Evolutionary conservation across 495 filamentous ascomycete species (phyloP), one percentile per base, ranked within the genome.

Genomic region (Penicillium riverlandense): DNA sequence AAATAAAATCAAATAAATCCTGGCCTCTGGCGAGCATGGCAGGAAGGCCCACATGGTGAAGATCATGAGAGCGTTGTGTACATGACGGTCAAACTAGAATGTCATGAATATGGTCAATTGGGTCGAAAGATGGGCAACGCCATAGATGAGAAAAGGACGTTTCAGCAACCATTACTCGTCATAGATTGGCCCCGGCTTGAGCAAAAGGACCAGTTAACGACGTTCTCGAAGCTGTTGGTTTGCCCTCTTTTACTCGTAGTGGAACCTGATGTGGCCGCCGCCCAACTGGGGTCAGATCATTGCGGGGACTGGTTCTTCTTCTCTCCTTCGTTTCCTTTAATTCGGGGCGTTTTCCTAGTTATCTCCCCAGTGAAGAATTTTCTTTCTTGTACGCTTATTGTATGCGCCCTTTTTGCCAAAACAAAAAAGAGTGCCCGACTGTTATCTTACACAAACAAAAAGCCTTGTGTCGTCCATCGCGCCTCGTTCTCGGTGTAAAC

Each of bases 41-140:
- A 35, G 43, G 42, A 35, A 32, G 53, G 43, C 43, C 53, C 49
- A 53, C 53, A 28, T 14, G 28, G 43, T 35, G 49, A 56, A 56
- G 49, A 53, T 49, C 43, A 49, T 52, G 44, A 41, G 46, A 48
- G 49, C 45, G 44, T 41, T 44, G 22, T 22, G 22, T 22, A 22
- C 22, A 22, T 22, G 22, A 4, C 22, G 22, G 22, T 22, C 22
- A 22, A 22, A 0, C n/a, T 22, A 22, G 22, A 22, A 22, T 22
- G 4, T 2, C 22, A 22, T 22, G 22, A 22, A 22, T 4, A 22
- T 22, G 2, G 22, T 6, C 22, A 22, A 22, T 4, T 3, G 22
- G 22, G 22, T 22, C 22, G 22, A 22, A 22, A 22, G 22, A 22
- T 22, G 22, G 4, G 22, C 22, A 22, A 6, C 22, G 22, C 22